Conservation (phyloP, 2,329 filamentous ascomycete species). For the Thermothelomyces thermophilus region DNA sequence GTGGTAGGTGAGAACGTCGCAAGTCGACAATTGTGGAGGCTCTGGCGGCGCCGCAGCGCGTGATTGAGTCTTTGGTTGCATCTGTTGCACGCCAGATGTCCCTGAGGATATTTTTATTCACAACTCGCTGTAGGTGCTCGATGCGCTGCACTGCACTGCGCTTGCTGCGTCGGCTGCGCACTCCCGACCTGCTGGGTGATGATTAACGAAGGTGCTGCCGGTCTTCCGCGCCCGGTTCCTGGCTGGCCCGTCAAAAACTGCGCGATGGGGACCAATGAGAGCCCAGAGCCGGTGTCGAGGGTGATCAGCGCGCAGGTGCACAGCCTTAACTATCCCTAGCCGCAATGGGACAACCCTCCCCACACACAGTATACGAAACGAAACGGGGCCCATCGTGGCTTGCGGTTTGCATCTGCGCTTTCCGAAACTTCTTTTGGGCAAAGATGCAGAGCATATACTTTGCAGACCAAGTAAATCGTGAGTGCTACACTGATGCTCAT, state of each 20-base stretch:
- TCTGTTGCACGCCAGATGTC: constrained; percentile 21
- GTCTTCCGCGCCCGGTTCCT: constrained; percentile 17
- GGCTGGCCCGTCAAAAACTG: constrained; percentile 2
- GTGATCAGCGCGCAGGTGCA: constrained; percentile 21
- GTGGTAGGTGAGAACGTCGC: not conserved
- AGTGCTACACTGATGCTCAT: not conserved
- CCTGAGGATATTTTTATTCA: constrained; percentile 26
- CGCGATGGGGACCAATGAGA: constrained; percentile 17
- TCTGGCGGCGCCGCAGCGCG: constrained; percentile 19
- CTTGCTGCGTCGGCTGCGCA: constrained; percentile 22
- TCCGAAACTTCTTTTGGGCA: constrained; percentile 4
- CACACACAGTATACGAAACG: constrained; percentile 4
- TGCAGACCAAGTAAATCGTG: not conserved
- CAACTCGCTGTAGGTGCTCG: constrained; percentile 14
- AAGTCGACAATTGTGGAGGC: constrained; percentile 20
- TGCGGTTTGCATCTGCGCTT: constrained; percentile 15
- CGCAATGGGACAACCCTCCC: constrained; percentile 19
- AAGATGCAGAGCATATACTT: not conserved
- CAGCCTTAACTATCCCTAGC: constrained; percentile 23
- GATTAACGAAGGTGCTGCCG: constrained; percentile 15
- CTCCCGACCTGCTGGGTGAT: constrained; percentile 20
- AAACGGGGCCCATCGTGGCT: constrained; percentile 22
- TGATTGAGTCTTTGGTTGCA: constrained; percentile 17
- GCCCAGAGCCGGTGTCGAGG: not conserved
- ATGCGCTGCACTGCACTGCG: not conserved